Percentiles rank a stretch among this genome's conserved stretches.
These are phyloP conservation scores for Usnea hakonensis DNA, from an alignment of 495 filamentous ascomycete species.

Conservation along the genomic window DNA sequence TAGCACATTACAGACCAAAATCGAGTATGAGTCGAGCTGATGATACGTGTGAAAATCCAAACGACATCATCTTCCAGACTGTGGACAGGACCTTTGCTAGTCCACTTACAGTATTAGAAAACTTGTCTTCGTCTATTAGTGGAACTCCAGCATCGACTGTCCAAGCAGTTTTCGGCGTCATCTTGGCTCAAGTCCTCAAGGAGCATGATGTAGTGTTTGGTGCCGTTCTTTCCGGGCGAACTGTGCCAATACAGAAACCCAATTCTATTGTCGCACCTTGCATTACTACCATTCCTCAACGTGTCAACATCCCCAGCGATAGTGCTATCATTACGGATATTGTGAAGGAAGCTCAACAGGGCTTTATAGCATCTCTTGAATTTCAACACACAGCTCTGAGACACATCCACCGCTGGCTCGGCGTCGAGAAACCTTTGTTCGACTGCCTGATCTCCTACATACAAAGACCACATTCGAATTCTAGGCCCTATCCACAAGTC, in stretches of 20 bases:
- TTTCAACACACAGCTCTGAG: conserved; percentile 41
- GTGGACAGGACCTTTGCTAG: background rate
- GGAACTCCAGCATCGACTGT: conserved; percentile 34
- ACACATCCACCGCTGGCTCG: conserved; percentile 41
- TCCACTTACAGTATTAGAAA: conserved; percentile 28
- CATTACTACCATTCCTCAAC: conserved; percentile 82
- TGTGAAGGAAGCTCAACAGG: conserved; percentile 32
- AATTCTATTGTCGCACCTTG: conserved; percentile 72
- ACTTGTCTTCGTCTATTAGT: conserved; percentile 27
- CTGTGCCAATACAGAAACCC: conserved; percentile 46
- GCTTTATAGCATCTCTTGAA: conserved; percentile 36
- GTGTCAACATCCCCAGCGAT: conserved; percentile 30
- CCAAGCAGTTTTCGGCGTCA: conserved; percentile 38
- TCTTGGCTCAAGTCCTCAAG: conserved; percentile 34
- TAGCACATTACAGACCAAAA: conserved; percentile 35
- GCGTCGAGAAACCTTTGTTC: conserved; percentile 36
- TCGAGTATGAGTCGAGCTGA: conserved; percentile 9
- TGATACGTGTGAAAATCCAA: background rate
- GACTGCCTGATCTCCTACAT: conserved; percentile 37
- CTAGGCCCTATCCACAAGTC: conserved; percentile 16
- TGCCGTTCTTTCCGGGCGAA: conserved; percentile 39
- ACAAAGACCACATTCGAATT: conserved; percentile 9
- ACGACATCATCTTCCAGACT: background rate
- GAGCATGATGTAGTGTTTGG: conserved; percentile 38
- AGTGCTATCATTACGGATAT: conserved; percentile 23